These are phyloP conservation scores for Solanum infundibuliforme DNA, from an alignment of 257 asterid species.

Conservation along the genomic window DNA sequence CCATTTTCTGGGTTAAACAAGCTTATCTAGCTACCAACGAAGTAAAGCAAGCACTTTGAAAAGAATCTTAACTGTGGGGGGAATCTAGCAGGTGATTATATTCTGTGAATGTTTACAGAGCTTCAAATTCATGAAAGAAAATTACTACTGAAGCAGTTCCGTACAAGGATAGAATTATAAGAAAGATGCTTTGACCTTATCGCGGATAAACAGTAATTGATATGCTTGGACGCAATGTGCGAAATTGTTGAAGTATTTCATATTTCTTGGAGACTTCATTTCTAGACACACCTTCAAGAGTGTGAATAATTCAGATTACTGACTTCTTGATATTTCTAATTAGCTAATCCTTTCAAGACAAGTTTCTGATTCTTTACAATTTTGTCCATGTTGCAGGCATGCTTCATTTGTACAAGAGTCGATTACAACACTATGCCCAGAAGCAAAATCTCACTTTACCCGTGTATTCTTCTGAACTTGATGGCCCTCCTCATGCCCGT, in stretches of 20 bases:
- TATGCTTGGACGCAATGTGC: neutral
- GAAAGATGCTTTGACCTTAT: neutral
- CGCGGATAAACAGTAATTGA: neutral
- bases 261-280: neutral
- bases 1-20: neutral
- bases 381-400: constrained; percentile 17
- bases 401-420: constrained; percentile 53
- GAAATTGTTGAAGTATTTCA: neutral
- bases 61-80: neutral
- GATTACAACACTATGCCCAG: constrained; percentile 52
- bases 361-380: neutral
- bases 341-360: neutral
- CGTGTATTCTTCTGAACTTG: constrained; percentile 33
- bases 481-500: constrained; percentile 70
- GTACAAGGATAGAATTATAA: neutral
- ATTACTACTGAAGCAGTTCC: neutral
- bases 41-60: neutral
- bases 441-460: constrained; percentile 43
- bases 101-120: neutral
- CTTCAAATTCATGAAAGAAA: neutral
- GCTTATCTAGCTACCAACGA: neutral
- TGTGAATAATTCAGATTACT: neutral
- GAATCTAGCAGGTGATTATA: neutral
- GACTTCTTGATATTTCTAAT: neutral
- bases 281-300: neutral